phyloP scores from a whole-genome alignment of 169 alveolate species.

The Eimeria brunetti region DNA sequence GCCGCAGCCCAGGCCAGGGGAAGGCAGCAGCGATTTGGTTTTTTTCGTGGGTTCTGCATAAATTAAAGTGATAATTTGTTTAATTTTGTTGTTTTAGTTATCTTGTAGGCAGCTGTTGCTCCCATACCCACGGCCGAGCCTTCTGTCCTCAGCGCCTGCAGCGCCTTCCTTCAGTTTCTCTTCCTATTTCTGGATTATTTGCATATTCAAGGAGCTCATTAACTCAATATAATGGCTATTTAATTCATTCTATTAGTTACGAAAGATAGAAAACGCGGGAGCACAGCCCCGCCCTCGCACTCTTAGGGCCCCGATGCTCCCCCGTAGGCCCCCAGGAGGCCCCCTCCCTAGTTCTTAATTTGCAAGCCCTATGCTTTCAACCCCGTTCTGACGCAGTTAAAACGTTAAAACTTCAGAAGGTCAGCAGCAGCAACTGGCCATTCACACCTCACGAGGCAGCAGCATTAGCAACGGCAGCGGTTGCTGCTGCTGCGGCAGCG shows the following conservation, averaged over 20 bases:
- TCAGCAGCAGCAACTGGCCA: neutral
- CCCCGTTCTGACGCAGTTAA: neutral
- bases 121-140: neutral
- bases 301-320: neutral
- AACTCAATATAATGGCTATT: neutral
- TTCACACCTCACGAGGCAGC: neutral
- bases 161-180: neutral
- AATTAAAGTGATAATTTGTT: neutral
- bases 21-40: neutral
- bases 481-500: slow-evolving; percentile 3
- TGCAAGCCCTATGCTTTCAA: neutral
- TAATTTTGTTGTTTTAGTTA: neutral
- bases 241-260: no score
- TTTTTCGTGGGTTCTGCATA: neutral
- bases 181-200: neutral
- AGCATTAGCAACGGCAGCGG: neutral
- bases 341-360: neutral
- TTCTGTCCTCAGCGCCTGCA: neutral
- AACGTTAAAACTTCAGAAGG: neutral
- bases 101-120: neutral
- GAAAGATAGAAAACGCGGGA: neutral
- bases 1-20: neutral
- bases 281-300: neutral
- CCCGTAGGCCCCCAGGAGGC: neutral
- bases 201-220: neutral